A percentile compares a stretch with the other conserved stretches of the same genome.
Conservation (phyloP, 768 basidiomycete genomes). For the Chalciporus piperatus region DNA sequence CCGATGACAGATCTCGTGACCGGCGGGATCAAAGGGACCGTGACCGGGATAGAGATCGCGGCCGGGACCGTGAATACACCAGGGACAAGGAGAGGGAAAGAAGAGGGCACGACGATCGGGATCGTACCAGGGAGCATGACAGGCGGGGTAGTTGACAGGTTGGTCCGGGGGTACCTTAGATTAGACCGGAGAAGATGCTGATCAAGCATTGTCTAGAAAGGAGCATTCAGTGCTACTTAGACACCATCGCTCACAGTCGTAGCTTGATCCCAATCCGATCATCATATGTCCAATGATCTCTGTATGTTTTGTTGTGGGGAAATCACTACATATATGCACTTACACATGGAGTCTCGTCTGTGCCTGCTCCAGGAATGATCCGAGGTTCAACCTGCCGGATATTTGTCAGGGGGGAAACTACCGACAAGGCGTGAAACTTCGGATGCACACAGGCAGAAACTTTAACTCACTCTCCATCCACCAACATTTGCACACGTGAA, state of each 20-base stretch:
- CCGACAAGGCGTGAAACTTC: not conserved
- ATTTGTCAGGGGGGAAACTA: too few relatives aligned
- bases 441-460: too few relatives aligned
- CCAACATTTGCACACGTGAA: not conserved
- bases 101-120: conserved; percentile 4
- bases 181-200: too few relatives aligned
- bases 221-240: too few relatives aligned
- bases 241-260: too few relatives aligned
- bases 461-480: not conserved
- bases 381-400: not conserved
- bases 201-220: too few relatives aligned
- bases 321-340: too few relatives aligned
- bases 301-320: too few relatives aligned
- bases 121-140: conserved; percentile 19
- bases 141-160: conserved; percentile 11
- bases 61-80: conserved; percentile 32
- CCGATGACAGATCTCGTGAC: conserved; percentile 15
- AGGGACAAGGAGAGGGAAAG: conserved; percentile 23
- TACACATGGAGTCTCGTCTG: too few relatives aligned
- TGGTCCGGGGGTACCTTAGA: too few relatives aligned
- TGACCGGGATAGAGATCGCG: conserved; percentile 28
- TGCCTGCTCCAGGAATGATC: not conserved
- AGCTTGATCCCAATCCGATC: too few relatives aligned
- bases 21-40: conserved; percentile 14
- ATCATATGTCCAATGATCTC: too few relatives aligned